phyloP scores from a whole-genome alignment of 2,329 filamentous ascomycete genomes.

The Diaporthe velutina region DNA sequence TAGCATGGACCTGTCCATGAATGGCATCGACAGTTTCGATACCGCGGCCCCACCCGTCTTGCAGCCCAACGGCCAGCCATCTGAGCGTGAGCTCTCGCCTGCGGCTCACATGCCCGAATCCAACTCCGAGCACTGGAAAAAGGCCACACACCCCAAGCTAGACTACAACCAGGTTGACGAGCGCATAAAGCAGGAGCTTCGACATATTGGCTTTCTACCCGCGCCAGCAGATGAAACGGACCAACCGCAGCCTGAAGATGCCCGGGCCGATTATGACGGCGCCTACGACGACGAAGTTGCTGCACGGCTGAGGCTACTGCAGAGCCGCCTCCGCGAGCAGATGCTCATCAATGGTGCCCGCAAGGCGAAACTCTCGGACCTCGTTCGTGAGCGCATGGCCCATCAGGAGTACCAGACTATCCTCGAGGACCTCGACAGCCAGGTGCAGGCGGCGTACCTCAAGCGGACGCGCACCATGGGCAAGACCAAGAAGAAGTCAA shows the following conservation, averaged over 20 bases:
- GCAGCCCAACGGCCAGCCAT: conserved; percentile 36
- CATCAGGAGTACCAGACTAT: conserved; percentile 98
- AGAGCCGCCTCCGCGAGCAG: conserved; percentile 84
- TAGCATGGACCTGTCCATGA: conserved; percentile 62
- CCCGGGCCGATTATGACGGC: conserved; percentile 81
- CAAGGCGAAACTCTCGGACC: conserved; percentile 86
- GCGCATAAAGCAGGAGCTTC: conserved; percentile 89
- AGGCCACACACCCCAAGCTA: conserved; percentile 78
- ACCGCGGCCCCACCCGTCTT: conserved; percentile 26
- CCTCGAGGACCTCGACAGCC: conserved; percentile 93
- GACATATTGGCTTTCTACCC: conserved; percentile 89
- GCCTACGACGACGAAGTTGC: conserved; percentile 96
- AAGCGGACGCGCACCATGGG: conserved; percentile 95
- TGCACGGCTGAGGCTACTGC: conserved; percentile 86
- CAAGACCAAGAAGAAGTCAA: conserved; percentile 92
- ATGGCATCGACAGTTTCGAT: conserved; percentile 66
- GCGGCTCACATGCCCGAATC: conserved; percentile 87
- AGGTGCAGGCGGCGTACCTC: conserved; percentile 94
- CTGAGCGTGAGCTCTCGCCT: conserved; percentile 66
- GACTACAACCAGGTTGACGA: conserved; percentile 92
- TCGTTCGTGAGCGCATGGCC: conserved; percentile 93
- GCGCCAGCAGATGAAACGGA: conserved; percentile 44
- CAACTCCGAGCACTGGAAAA: conserved; percentile 82
- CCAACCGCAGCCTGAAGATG: conserved; percentile 35
- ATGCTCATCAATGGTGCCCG: conserved; percentile 91